Evolutionary conservation across 2,329 filamentous ascomycete species (phyloP).

Genomic region (Neurospora sp.): DNA sequence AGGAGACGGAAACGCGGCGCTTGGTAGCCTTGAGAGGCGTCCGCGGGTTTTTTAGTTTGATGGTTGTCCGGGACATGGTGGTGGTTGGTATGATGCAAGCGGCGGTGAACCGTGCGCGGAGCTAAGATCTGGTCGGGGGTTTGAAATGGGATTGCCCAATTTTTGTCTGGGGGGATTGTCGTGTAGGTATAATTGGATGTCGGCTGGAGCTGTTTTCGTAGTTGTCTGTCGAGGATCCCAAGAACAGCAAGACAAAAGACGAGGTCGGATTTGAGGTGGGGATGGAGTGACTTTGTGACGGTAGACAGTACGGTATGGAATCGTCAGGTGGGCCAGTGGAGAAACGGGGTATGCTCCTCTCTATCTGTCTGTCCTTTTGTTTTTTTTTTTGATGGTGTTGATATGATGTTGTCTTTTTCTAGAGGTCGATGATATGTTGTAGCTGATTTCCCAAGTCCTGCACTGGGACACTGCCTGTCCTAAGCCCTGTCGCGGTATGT

Average conservation of each 20-base stretch:
- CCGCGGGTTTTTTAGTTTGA: constrained; percentile 36
- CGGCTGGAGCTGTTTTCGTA: background rate
- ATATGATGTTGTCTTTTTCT: background rate
- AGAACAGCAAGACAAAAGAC: background rate
- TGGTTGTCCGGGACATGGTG: constrained; percentile 40
- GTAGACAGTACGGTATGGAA: background rate
- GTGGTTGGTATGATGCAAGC: constrained; percentile 22
- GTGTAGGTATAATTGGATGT: background rate
- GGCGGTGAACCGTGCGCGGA: constrained; percentile 24
- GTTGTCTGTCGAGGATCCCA: background rate
- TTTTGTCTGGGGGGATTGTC: background rate
- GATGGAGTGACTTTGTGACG: background rate
- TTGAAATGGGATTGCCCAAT: background rate
- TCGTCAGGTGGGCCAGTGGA: background rate
- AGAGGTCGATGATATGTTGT: background rate
- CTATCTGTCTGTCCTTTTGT: background rate
- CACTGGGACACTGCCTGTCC: background rate
- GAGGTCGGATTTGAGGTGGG: background rate
- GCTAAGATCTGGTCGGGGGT: background rate
- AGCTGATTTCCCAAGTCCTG: background rate
- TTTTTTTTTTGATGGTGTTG: background rate
- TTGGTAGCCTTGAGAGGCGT: constrained; percentile 35
- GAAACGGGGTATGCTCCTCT: background rate
- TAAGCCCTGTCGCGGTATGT: background rate
- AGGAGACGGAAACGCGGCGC: constrained; percentile 35